These are phyloP conservation scores for Fusarium chuoi DNA, from an alignment of 2,329 filamentous ascomycete species.

Conservation along the genomic window DNA sequence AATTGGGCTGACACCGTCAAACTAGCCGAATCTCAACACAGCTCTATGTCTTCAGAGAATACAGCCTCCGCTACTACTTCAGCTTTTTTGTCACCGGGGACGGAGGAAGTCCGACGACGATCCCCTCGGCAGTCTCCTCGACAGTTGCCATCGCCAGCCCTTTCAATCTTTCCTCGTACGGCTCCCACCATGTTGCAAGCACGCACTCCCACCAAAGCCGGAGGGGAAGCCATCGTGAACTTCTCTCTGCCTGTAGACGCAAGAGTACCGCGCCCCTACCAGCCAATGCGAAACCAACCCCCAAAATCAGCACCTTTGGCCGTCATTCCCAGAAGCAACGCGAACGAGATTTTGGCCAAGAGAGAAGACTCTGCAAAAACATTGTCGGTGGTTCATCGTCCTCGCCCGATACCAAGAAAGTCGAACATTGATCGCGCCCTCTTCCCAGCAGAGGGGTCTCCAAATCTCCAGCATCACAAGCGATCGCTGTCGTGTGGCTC, in stretches of 20 bases:
- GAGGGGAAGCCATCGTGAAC: slow-evolving; percentile 28
- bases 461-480: slow-evolving; percentile 53
- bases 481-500: slow-evolving; percentile 63
- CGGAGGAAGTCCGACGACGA: slow-evolving; percentile 61
- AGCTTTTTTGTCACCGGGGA: slow-evolving; percentile 61
- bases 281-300: slow-evolving; percentile 24
- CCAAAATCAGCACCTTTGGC: slow-evolving; percentile 34
- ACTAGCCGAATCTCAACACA: neutral
- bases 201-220: slow-evolving; percentile 7
- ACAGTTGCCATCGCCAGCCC: slow-evolving; percentile 41
- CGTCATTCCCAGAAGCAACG: slow-evolving; percentile 29
- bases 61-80: slow-evolving; percentile 56
- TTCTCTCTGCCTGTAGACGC: slow-evolving; percentile 39
- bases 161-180: slow-evolving; percentile 22
- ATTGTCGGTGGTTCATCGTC: slow-evolving; percentile 60
- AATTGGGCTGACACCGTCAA: neutral
- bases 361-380: slow-evolving; percentile 12
- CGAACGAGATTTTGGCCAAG: slow-evolving; percentile 18
- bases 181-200: neutral
- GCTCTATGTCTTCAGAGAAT: slow-evolving; percentile 11
- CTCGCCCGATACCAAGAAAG: slow-evolving; percentile 65
- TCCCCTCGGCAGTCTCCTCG: slow-evolving; percentile 65
- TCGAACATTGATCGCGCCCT: slow-evolving; percentile 57
- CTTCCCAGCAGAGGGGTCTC: slow-evolving; percentile 57
- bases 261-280: slow-evolving; percentile 43